Evolutionary conservation across 2,329 filamentous ascomycete species (phyloP).

Genomic region (Bisporella sp.): DNA sequence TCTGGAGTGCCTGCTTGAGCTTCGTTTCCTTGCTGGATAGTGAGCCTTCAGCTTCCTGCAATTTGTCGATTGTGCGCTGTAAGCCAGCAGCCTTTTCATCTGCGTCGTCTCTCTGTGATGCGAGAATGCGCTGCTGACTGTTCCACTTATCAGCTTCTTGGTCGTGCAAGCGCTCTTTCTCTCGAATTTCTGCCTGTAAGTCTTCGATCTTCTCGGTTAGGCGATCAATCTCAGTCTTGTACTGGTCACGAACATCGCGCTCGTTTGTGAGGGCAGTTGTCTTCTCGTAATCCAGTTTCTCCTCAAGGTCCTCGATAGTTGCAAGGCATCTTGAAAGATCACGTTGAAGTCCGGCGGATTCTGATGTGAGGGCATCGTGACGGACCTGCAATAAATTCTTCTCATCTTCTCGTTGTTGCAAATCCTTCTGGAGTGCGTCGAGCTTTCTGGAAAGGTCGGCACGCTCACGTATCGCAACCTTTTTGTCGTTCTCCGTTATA

Average conservation of each 20-base stretch:
- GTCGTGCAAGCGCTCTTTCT: slow-evolving; percentile 64
- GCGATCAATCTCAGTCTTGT: slow-evolving; percentile 46
- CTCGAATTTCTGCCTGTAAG: slow-evolving; percentile 53
- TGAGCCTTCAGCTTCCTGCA: slow-evolving; percentile 61
- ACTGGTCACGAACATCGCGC: slow-evolving; percentile 48
- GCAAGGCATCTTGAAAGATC: slow-evolving; percentile 46
- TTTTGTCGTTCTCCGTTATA: slow-evolving; percentile 33
- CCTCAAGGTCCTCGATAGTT: slow-evolving; percentile 39
- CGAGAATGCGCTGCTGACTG: slow-evolving; percentile 54
- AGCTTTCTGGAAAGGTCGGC: slow-evolving; percentile 10
- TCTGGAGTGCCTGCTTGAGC: slow-evolving; percentile 61
- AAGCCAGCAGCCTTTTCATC: slow-evolving; percentile 62
- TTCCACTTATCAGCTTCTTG: slow-evolving; percentile 70
- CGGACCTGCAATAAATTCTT: slow-evolving; percentile 64
- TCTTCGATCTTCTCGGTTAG: slow-evolving; percentile 44
- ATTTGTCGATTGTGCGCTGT: slow-evolving; percentile 62
- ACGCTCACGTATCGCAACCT: slow-evolving; percentile 19
- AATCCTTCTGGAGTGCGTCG: slow-evolving; percentile 43
- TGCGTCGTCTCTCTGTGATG: slow-evolving; percentile 57
- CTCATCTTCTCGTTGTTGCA: slow-evolving; percentile 53
- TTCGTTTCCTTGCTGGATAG: slow-evolving; percentile 61
- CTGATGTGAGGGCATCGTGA: slow-evolving; percentile 58
- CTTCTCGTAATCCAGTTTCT: slow-evolving; percentile 37
- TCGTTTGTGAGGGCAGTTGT: slow-evolving; percentile 42
- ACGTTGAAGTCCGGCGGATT: slow-evolving; percentile 59